A percentile compares a stretch with the other conserved stretches of the same genome.
These are phyloP conservation scores for Pholiota conissans DNA, from an alignment of 768 basidiomycete genomes.

Conservation along the genomic window DNA sequence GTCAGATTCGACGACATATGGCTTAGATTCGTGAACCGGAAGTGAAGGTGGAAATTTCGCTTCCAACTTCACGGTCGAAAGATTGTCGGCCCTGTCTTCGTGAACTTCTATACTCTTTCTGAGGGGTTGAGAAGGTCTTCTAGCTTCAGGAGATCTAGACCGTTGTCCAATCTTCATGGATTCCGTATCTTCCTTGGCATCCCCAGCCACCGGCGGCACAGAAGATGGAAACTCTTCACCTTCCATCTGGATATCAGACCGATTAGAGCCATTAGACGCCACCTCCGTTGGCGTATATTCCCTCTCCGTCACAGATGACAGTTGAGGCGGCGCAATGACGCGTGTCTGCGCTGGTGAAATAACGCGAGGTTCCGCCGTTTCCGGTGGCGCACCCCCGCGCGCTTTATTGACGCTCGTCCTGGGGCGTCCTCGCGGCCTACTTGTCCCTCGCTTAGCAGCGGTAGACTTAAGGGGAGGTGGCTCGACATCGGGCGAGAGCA, in stretches of 20 bases:
- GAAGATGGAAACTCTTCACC: neutral
- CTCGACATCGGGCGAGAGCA: neutral
- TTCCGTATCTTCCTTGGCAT: neutral
- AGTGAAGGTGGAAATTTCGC: neutral
- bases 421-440: conserved; percentile 7
- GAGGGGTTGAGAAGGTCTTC: neutral
- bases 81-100: neutral
- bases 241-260: neutral
- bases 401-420: neutral
- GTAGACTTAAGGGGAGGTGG: conserved; percentile 1
- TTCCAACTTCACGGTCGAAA: neutral
- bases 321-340: conserved; percentile 4
- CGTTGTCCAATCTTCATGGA: neutral
- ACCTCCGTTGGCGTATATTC: neutral
- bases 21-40: neutral
- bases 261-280: neutral
- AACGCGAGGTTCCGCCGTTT: conserved; percentile 15
- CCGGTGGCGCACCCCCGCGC: neutral
- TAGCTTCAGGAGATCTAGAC: neutral
- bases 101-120: neutral
- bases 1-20: neutral
- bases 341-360: conserved; percentile 24
- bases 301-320: neutral
- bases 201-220: neutral
- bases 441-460: neutral